A percentile compares a stretch with the other conserved stretches of the same genome.
These are phyloP conservation scores for Carex sylvatica DNA, from an alignment of 202 grass and related monocot genomes.

Conservation along the genomic window DNA sequence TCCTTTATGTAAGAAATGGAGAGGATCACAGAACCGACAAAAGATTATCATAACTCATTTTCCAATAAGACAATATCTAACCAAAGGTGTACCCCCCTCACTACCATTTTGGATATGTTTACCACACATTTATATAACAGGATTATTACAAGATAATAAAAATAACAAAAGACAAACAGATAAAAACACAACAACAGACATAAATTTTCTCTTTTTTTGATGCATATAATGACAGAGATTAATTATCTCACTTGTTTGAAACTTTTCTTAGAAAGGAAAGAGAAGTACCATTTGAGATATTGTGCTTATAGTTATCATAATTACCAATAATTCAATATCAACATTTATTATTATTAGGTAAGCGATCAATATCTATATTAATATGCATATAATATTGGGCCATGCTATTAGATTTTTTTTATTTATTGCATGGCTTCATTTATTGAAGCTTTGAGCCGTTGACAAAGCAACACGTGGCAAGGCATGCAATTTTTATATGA, in stretches of 20 bases:
- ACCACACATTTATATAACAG: background rate
- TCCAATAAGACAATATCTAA: background rate
- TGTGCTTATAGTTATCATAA: background rate
- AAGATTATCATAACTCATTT: background rate
- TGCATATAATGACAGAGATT: background rate
- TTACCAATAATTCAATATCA: background rate
- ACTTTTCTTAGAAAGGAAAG: background rate
- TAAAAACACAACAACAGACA: background rate
- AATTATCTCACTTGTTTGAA: background rate
- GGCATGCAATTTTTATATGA: background rate
- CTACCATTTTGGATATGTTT: background rate
- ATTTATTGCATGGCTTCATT: background rate
- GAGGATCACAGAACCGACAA: background rate
- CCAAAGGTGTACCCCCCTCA: background rate
- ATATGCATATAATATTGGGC: background rate
- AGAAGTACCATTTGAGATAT: background rate
- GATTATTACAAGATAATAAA: background rate
- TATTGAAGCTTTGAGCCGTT: background rate
- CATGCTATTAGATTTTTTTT: background rate
- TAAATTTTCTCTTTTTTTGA: background rate
- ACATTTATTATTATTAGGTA: slow-evolving; percentile 19
- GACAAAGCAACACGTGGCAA: background rate
- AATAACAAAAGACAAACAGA: background rate
- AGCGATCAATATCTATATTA: slow-evolving; percentile 19
- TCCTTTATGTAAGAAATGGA: background rate